A percentile compares a stretch with the other conserved stretches of the same genome.
phyloP scores from a whole-genome alignment of 495 filamentous ascomycete species.

The Talaromyces borbonicus region DNA sequence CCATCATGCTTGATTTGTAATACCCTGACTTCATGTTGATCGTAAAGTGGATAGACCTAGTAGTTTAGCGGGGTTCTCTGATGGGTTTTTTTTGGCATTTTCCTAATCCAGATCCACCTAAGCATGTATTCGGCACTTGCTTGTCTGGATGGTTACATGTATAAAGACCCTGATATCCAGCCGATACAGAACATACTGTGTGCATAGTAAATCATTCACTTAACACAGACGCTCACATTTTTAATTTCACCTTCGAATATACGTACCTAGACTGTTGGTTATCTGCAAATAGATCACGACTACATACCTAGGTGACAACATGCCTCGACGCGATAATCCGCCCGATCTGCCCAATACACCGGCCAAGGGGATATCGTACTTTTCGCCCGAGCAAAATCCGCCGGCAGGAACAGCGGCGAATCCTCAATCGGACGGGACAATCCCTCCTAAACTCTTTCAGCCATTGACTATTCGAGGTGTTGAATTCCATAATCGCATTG shows the following conservation, averaged over 20 bases:
- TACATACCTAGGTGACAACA: too few relatives aligned
- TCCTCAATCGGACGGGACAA: slow-evolving; percentile 45
- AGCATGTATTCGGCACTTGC: too few relatives aligned
- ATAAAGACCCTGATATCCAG: too few relatives aligned
- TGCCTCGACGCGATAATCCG: slow-evolving; percentile 11
- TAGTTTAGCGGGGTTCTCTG: not conserved
- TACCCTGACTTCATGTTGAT: slow-evolving; percentile 1
- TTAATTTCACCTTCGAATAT: too few relatives aligned
- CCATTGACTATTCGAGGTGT: slow-evolving; percentile 49
- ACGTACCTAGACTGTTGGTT: too few relatives aligned
- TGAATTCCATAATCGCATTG: slow-evolving; percentile 52
- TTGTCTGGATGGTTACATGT: too few relatives aligned
- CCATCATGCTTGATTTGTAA: slow-evolving; percentile 1
- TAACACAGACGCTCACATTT: too few relatives aligned
- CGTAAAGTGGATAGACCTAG: not conserved
- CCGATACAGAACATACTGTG: too few relatives aligned
- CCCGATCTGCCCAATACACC: slow-evolving; percentile 31
- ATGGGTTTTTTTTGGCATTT: not conserved
- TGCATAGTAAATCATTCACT: too few relatives aligned
- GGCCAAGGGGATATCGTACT: slow-evolving; percentile 52
- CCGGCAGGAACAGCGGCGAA: slow-evolving; percentile 55
- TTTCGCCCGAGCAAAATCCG: slow-evolving; percentile 54
- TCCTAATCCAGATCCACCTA: too few relatives aligned
- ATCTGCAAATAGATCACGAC: not conserved
- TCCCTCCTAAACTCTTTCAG: slow-evolving; percentile 60